Base-by-base conservation (phyloP, 2,329 filamentous ascomycete species). In the Penicillium sp. region DNA sequence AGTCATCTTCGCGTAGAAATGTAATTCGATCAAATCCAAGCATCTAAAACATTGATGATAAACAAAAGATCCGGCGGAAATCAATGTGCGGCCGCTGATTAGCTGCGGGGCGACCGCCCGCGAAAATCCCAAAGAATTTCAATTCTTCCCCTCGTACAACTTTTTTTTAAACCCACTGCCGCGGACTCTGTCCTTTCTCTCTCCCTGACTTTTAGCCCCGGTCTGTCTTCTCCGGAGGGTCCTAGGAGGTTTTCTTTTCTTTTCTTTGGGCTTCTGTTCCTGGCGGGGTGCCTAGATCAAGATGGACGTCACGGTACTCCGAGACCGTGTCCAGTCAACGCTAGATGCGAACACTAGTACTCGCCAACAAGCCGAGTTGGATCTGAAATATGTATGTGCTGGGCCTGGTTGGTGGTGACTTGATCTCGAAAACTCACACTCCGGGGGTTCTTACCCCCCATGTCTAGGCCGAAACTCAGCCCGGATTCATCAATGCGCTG, bases 401-500 rank as follows among this genome's bases (percentile, higher is more conserved):
- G 51, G 42, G 41, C 54, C 49, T 29, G 57, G 55, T 50, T 44
- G 50, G 52, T 53, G 48, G 44, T 51, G 18, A 34, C 45, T 52
- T 28, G 36, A 43, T 29, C 36, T 21, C 9, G 52, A 55, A 51
- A 51, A 53, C 59, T 64, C 39, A 62, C 54, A 53, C 47, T 39
- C 45, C n/a, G 42, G 47, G 57, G 53, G 52, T 48, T 31, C 48
- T 31, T 18, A 52, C 52, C 45, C 51, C 49, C 36, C 38, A 58
- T 61, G 42, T 61, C 48, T 66, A 96, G 91, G 90, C 94, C 71
- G 93, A 97, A 79, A 86, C 90, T 65, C 87, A 92, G 74, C 81
- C 88, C 56, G 92, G 92, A 61, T 97, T 99, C 74, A 87, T 89
- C 70, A 89, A 94, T 74, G 89, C 90, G 65, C 85, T 97, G 58